phyloP scores from a whole-genome alignment of 2,329 filamentous ascomycete genomes.

The Epichloe elymi region DNA sequence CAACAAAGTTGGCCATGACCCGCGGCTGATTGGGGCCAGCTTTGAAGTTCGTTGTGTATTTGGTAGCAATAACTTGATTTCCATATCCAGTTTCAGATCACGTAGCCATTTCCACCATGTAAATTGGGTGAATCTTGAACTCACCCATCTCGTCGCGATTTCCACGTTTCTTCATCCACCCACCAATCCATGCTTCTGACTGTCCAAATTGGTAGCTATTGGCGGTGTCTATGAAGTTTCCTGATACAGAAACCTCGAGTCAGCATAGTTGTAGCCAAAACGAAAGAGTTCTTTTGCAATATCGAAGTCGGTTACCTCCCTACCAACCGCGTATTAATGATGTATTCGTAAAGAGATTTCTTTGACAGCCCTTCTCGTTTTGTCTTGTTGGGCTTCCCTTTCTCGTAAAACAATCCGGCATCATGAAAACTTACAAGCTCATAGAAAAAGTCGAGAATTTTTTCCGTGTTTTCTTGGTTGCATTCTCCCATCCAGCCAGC shows the following conservation, averaged over 20 bases:
- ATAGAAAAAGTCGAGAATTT: constrained; percentile 52
- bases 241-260: constrained; percentile 14
- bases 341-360: background rate
- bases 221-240: constrained; percentile 63
- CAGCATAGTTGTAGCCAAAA: background rate
- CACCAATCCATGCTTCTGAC: constrained; percentile 53
- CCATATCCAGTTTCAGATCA: background rate
- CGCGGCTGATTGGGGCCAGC: constrained; percentile 25
- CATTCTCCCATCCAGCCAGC: constrained; percentile 48
- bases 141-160: constrained; percentile 50
- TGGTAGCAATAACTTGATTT: constrained; percentile 52
- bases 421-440: constrained; percentile 29
- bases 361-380: background rate
- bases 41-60: constrained; percentile 48
- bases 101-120: background rate
- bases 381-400: background rate
- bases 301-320: constrained; percentile 12
- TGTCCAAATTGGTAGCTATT: constrained; percentile 55
- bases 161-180: constrained; percentile 54
- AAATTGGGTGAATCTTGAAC: background rate
- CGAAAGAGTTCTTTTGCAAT: background rate
- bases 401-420: background rate
- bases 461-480: constrained; percentile 46
- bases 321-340: constrained; percentile 1
- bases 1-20: constrained; percentile 38